Evolutionary conservation across 495 filamentous ascomycete genomes (phyloP).

Genomic region (Hypoxylon fragiforme): DNA sequence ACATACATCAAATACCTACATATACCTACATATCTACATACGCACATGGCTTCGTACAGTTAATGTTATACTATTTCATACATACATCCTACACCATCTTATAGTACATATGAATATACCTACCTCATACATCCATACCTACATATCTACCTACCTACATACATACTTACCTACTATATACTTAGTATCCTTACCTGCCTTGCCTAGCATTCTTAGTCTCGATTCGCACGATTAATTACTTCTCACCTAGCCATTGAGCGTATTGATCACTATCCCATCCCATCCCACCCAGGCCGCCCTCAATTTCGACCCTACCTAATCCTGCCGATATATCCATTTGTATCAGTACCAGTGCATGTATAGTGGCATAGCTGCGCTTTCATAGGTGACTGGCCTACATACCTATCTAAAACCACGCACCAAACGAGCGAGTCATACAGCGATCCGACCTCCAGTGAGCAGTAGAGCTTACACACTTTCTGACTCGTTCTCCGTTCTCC

Average conservation of each 20-base stretch:
- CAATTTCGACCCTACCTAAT: conserved; percentile 4
- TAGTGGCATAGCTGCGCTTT: conserved; percentile 18
- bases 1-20: no score
- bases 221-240: conserved; percentile 15
- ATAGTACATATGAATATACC: background rate
- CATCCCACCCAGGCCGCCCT: conserved; percentile 24
- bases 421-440: conserved; percentile 23
- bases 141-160: background rate
- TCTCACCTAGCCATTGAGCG: conserved; percentile 18
- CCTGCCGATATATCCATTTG: conserved; percentile 31
- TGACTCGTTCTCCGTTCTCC: conserved; percentile 15
- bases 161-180: no score
- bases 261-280: background rate
- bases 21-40: no score
- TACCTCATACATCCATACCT: conserved; percentile 6
- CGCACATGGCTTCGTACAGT: no score
- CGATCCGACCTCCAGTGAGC: conserved; percentile 7
- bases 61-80: no score
- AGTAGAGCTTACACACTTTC: conserved; percentile 25
- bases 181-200: no score
- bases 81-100: no score
- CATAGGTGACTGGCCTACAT: conserved; percentile 23
- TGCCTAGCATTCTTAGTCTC: conserved; percentile 7
- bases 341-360: conserved; percentile 34
- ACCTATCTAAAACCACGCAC: conserved; percentile 18